These are phyloP conservation scores for Chloris gayana DNA, from an alignment of 176 grass and related monocot species.

Conservation along the genomic window DNA sequence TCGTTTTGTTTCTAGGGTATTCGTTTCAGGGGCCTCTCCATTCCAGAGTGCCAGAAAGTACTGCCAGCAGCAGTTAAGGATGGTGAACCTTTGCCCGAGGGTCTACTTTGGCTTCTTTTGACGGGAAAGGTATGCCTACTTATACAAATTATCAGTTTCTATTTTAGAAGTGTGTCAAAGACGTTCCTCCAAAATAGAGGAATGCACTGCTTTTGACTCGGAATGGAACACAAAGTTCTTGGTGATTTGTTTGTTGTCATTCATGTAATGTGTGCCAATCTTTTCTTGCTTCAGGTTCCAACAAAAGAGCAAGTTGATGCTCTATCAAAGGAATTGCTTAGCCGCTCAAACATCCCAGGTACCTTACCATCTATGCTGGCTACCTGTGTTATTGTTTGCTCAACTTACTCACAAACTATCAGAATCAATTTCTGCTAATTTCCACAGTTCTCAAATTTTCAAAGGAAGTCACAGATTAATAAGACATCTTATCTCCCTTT, in stretches of 20 bases:
- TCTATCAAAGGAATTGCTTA: constrained; percentile 71
- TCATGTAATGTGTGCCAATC: background rate
- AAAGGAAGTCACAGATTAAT: constrained; percentile 15
- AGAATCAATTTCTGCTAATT: background rate
- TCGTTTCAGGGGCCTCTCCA: constrained; percentile 93
- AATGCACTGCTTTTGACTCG: constrained; percentile 6
- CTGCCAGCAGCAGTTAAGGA: constrained; percentile 69
- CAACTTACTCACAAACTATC: background rate
- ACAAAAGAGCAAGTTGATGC: constrained; percentile 89
- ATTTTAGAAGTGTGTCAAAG: background rate
- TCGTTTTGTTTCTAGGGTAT: constrained; percentile 64
- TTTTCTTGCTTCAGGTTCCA: constrained; percentile 65
- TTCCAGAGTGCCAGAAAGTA: constrained; percentile 96
- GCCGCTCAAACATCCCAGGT: constrained; percentile 88
- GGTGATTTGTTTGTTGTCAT: background rate
- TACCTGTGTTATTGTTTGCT: constrained; percentile 11
- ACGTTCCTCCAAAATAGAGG: background rate
- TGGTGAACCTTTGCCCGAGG: constrained; percentile 95
- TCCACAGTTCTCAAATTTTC: background rate
- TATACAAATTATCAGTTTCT: background rate
- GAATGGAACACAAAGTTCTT: background rate
- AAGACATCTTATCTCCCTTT: constrained; percentile 11
- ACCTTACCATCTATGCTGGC: constrained; percentile 2
- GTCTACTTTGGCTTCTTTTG: constrained; percentile 99
- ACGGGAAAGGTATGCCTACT: constrained; percentile 78